phyloP scores from a whole-genome alignment of 2,329 filamentous ascomycete genomes.

The Colletotrichum navitas region DNA sequence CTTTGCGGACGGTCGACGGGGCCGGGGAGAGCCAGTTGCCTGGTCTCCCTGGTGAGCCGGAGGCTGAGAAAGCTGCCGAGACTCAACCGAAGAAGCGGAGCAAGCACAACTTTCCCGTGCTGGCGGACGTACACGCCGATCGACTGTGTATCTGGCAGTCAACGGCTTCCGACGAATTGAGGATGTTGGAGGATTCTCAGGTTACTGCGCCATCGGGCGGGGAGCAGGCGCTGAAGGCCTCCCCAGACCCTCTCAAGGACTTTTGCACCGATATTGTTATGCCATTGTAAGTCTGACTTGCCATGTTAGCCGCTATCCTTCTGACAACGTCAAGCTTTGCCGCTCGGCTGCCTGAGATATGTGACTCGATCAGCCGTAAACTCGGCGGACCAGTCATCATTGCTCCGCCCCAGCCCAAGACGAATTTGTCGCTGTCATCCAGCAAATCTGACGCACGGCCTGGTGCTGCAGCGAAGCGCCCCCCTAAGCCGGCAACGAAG shows the following conservation, averaged over 20 bases:
- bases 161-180: slow-evolving; percentile 71
- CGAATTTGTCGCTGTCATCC: slow-evolving; percentile 49
- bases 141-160: slow-evolving; percentile 88
- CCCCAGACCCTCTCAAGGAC: slow-evolving; percentile 75
- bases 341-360: slow-evolving; percentile 78
- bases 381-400: slow-evolving; percentile 78
- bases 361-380: slow-evolving; percentile 79
- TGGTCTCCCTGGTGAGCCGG: slow-evolving; percentile 54
- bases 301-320: not conserved
- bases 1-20: slow-evolving; percentile 58
- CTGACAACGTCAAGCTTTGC: slow-evolving; percentile 71
- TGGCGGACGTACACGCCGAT: slow-evolving; percentile 81
- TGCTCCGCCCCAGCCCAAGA: slow-evolving; percentile 65
- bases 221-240: slow-evolving; percentile 55
- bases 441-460: slow-evolving; percentile 62
- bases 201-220: slow-evolving; percentile 49
- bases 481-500: slow-evolving; percentile 57
- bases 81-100: slow-evolving; percentile 65
- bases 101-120: slow-evolving; percentile 72
- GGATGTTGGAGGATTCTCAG: slow-evolving; percentile 64
- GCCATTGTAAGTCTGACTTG: slow-evolving; percentile 72
- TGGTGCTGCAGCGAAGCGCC: slow-evolving; percentile 65
- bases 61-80: slow-evolving; percentile 50
- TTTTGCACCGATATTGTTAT: slow-evolving; percentile 86
- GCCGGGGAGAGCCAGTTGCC: slow-evolving; percentile 62